Base-by-base conservation (phyloP, 2,329 filamentous ascomycete genomes). In the Colletotrichum caudatum region DNA sequence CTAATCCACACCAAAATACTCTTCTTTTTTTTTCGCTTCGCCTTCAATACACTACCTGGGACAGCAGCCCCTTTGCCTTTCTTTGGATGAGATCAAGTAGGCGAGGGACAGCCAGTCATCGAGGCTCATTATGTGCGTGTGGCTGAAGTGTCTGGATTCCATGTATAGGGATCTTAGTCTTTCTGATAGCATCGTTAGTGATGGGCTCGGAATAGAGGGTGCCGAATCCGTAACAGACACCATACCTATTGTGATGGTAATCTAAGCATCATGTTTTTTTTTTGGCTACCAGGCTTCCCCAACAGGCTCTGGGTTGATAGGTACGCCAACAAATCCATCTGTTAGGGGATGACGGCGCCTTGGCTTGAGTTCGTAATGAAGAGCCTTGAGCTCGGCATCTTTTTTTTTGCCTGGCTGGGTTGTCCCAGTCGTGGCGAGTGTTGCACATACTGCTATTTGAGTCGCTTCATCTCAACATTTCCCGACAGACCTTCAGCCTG, bases 401-500 rank as follows among this genome's bases (percentile, higher is more conserved):
- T 35, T 3, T 5, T 18, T 35, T 3, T 5, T 54, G 29, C 51
- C 26, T 54, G 3, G 5, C 3, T 51, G 50, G 23, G 12, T n/a
- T 20, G 16, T 9, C 18, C 7, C n/a, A n/a, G 18, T 7, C 18
- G 33, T 2, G 12, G 16, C 51, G 51, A 35, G 16, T 16, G 29
- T 54, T 35, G 26, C 16, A 5, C 16, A 8, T 33, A 1, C 6
- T 53, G 14, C 16, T 3, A 20, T 18, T 35, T 35, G 9, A 1
- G 20, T n/a, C 14, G 12, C 11, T 14, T 89, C 35, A 71, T 20
- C 51, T 50, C 18, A 72, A 5, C 65, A 86, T 78, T 58, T 89
- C 87, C 74, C 93, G 90, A 78, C 93, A 96, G 74, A 90, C 90
- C 29, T 86, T 87, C 76, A 97, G 81, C 74, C 95, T 83, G 41